phyloP scores from a whole-genome alignment of 257 asterid species.

The Sherardia arvensis region DNA sequence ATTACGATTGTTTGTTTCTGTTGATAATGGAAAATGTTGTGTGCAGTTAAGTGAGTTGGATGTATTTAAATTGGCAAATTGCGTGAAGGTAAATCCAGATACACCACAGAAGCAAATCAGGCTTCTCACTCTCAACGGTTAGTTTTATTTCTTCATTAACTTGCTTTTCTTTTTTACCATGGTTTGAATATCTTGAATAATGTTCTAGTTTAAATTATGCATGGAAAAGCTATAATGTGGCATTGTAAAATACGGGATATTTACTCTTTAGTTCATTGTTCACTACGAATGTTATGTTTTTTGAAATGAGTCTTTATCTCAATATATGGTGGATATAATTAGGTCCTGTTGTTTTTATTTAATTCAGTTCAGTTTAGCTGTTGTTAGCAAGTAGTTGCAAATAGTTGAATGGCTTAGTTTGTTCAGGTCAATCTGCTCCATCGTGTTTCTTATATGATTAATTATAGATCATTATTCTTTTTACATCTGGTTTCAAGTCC shows the following conservation, averaged over 20 bases:
- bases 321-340: background rate
- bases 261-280: background rate
- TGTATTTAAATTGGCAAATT: constrained; percentile 59
- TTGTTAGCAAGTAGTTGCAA: background rate
- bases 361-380: background rate
- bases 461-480: background rate
- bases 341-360: background rate
- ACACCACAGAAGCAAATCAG: constrained; percentile 92
- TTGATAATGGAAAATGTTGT: background rate
- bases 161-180: background rate
- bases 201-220: background rate
- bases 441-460: background rate
- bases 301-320: background rate
- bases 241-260: background rate
- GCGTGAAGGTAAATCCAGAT: constrained; percentile 94
- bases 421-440: background rate
- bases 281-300: background rate
- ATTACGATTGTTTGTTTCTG: background rate
- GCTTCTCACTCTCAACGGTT: constrained; percentile 77
- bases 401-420: background rate
- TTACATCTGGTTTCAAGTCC: background rate
- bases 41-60: constrained; percentile 63
- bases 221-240: background rate
- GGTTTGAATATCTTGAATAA: background rate
- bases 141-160: constrained; percentile 11